Evolutionary conservation across 345 rosid species (phyloP), one percentile per base, ranked within the genome.

Genomic region (Streptanthus diversifolius): DNA sequence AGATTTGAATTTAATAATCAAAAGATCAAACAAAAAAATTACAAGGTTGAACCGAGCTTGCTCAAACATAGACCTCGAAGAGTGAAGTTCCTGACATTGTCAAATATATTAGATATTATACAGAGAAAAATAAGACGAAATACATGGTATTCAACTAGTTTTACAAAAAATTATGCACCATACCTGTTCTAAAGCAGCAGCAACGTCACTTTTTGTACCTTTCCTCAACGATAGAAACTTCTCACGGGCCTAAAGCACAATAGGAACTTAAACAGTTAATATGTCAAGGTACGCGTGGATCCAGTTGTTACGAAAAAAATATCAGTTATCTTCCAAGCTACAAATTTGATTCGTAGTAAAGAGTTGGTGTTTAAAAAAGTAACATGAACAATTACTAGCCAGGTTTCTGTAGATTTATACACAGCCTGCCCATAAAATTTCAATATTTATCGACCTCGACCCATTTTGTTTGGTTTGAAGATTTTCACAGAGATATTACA

Each of bases 11-110:
- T 19, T 36, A 32, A 27, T 5, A 44, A 55, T 29, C 37, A 48
- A 43, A 55, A 22, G 40, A 25, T 47, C 48, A 24, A 63, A 32
- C n/a, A 51, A 39, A 5, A 39, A 47, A 74, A 83, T 80, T 79
- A 95, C 99, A 67, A 95, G 82, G 79, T 82, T 86, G 72, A 95
- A 95, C 37, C 98, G 96, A 75, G 98, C 92, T 78, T 91, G 90
- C 86, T 95, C 99, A 88, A 95, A 95, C 67, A 84, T 74, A 49
- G 99, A 78, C 72, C 99, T 87, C 48, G 99, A 82, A 77, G 70
- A 77, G 77, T 88, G 90, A 87, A 95, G 99, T 80, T 95, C 99
- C 98, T 95, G 75, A 77, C 27, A 71, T 37, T 65, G 54, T 71
- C 73, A 72, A 62, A 58, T 48, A 57, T 77, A 41, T 41, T 57